Evolutionary conservation across 352 stramenopile genomes (phyloP).

Genomic region (Thalassiosira livingstoniorum): DNA sequence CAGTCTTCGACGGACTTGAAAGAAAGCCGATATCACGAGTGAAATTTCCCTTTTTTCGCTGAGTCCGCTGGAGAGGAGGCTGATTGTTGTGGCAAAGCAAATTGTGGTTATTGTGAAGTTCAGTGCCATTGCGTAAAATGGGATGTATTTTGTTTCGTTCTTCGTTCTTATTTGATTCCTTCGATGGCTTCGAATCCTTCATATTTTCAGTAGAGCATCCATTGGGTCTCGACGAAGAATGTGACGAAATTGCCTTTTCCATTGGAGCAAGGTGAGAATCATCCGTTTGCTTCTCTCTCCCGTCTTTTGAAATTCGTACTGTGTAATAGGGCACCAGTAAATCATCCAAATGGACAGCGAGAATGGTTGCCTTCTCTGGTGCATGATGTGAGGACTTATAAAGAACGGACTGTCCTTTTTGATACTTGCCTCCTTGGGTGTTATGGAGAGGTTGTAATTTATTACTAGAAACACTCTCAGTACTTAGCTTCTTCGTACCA

Average conservation of each 20-base stretch:
- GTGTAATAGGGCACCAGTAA: conserved; percentile 65
- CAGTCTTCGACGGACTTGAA: background rate
- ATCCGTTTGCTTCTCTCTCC: conserved; percentile 66
- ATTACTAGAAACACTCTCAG: too few species aligned
- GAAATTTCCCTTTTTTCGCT: too few species aligned
- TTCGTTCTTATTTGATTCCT: conserved; percentile 8
- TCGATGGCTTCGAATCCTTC: background rate
- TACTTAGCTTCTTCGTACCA: too few species aligned
- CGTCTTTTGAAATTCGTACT: conserved; percentile 49
- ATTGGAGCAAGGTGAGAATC: conserved; percentile 48
- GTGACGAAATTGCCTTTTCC: background rate
- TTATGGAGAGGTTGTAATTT: too few species aligned
- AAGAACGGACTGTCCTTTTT: too few species aligned
- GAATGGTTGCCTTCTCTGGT: conserved; percentile 39
- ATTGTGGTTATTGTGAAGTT: background rate
- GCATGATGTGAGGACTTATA: too few species aligned
- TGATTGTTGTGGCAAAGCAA: background rate
- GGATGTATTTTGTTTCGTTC: conserved; percentile 9
- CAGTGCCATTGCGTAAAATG: background rate
- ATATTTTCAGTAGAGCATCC: conserved; percentile 7
- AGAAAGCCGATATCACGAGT: background rate
- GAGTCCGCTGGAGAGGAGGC: background rate
- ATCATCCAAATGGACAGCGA: conserved; percentile 63
- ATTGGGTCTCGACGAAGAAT: background rate
- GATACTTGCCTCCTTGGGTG: too few species aligned